A percentile compares a stretch with the other conserved stretches of the same genome.
Evolutionary conservation across 768 basidiomycete species (phyloP).

Genomic region (Pulveroboletus sp.): DNA sequence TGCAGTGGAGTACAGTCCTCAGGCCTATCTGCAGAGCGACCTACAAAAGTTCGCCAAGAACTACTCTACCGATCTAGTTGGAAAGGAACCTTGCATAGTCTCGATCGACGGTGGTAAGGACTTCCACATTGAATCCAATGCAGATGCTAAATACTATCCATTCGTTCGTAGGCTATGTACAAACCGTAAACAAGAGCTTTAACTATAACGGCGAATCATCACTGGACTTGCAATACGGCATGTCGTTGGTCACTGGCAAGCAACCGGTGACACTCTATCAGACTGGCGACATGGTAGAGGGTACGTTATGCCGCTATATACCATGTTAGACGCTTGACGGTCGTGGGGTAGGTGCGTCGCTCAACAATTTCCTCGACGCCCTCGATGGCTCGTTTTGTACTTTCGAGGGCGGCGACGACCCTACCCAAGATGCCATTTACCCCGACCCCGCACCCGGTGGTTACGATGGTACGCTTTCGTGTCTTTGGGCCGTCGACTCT

Average conservation of each 20-base stretch:
- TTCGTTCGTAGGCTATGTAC: constrained; percentile 20
- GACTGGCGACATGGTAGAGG: constrained; percentile 26
- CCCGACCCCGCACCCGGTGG: constrained; percentile 22
- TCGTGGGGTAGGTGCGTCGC: constrained; percentile 26
- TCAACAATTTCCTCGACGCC: constrained; percentile 39
- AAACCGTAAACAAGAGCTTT: constrained; percentile 18
- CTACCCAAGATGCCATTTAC: constrained; percentile 23
- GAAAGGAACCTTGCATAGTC: constrained; percentile 26
- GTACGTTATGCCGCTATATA: constrained; percentile 9
- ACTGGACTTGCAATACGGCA: constrained; percentile 32
- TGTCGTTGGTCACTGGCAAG: constrained; percentile 29
- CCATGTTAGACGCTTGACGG: neutral
- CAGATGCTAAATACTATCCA: neutral
- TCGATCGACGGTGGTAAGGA: constrained; percentile 36
- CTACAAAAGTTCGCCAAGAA: constrained; percentile 32
- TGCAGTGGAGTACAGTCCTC: constrained; percentile 35
- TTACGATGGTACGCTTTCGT: constrained; percentile 14
- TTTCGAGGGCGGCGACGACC: constrained; percentile 36
- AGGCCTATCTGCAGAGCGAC: constrained; percentile 29
- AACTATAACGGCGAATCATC: constrained; percentile 28
- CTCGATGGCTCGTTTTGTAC: constrained; percentile 37
- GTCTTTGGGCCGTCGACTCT: neutral
- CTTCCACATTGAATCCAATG: neutral
- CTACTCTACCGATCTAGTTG: constrained; percentile 18
- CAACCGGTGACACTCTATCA: constrained; percentile 34